Conservation (phyloP, 176 grass and related monocot species). For the Cenchrus purpureus region DNA sequence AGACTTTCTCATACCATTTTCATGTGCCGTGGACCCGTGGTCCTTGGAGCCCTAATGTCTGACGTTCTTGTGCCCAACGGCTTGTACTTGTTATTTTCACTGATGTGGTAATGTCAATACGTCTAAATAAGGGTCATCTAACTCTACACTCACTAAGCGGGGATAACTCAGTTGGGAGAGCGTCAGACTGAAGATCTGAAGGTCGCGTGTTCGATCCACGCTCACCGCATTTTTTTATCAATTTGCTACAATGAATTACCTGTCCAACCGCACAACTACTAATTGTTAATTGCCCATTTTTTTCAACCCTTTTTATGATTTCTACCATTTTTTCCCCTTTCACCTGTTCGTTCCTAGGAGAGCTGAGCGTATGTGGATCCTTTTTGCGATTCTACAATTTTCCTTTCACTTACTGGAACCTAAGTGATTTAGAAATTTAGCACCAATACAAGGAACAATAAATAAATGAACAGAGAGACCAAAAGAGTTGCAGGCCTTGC, state of each 20-base stretch:
- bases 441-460: too few species aligned
- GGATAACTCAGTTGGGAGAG: slow-evolving; percentile 99
- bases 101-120: too few species aligned
- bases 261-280: neutral
- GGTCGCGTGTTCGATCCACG: slow-evolving; percentile 92
- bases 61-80: neutral
- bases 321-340: too few species aligned
- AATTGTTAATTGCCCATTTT: too few species aligned
- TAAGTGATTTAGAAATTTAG: too few species aligned
- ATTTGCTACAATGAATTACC: neutral
- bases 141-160: neutral
- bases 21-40: neutral
- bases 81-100: too few species aligned
- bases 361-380: too few species aligned
- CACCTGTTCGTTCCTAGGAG: too few species aligned
- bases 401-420: too few species aligned
- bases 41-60: neutral
- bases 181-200: slow-evolving; percentile 99
- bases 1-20: neutral
- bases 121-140: neutral
- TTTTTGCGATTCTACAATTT: too few species aligned
- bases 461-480: neutral
- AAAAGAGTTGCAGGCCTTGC: neutral
- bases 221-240: slow-evolving; percentile 51
- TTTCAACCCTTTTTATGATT: too few species aligned